phyloP scores from a whole-genome alignment of 2,329 filamentous ascomycete species.

The Elsinoe arachidis region DNA sequence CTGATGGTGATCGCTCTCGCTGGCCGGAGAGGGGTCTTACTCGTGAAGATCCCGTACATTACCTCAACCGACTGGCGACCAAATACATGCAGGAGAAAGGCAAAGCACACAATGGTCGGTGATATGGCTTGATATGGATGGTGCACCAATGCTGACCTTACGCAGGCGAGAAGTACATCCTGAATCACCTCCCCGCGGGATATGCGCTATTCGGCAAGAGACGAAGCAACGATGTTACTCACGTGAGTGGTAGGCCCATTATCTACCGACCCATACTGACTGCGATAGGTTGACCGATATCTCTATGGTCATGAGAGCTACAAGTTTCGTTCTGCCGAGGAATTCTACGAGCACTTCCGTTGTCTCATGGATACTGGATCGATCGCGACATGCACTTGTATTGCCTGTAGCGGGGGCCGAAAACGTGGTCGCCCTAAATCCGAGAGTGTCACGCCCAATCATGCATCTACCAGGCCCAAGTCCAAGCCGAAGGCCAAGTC shows the following conservation, averaged over 20 bases:
- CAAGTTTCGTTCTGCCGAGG: slow-evolving; percentile 45
- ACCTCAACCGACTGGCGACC: slow-evolving; percentile 40
- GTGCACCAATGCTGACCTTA: neutral
- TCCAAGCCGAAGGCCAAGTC: neutral
- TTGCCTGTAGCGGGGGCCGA: slow-evolving; percentile 32
- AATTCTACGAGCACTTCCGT: slow-evolving; percentile 50
- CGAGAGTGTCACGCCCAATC: neutral
- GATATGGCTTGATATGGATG: no score
- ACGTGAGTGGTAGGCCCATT: slow-evolving; percentile 23
- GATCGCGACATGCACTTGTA: slow-evolving; percentile 41
- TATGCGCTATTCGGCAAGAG: slow-evolving; percentile 45
- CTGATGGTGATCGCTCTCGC: slow-evolving; percentile 20
- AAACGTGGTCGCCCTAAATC: neutral
- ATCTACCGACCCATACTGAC: neutral
- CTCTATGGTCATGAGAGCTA: slow-evolving; percentile 50
- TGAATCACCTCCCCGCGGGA: slow-evolving; percentile 46
- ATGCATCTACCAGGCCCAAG: neutral
- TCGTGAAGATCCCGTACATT: slow-evolving; percentile 35
- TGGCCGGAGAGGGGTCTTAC: slow-evolving; percentile 17
- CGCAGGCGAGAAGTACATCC: slow-evolving; percentile 31
- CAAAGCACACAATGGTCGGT: slow-evolving; percentile 28
- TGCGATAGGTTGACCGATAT: slow-evolving; percentile 38
- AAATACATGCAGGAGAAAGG: slow-evolving; percentile 41
- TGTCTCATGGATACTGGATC: slow-evolving; percentile 43
- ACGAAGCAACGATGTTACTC: slow-evolving; percentile 27